Evolutionary conservation across 345 rosid genomes (phyloP), one percentile per base, ranked within the genome.

Genomic region (Gossypium thurberi): DNA sequence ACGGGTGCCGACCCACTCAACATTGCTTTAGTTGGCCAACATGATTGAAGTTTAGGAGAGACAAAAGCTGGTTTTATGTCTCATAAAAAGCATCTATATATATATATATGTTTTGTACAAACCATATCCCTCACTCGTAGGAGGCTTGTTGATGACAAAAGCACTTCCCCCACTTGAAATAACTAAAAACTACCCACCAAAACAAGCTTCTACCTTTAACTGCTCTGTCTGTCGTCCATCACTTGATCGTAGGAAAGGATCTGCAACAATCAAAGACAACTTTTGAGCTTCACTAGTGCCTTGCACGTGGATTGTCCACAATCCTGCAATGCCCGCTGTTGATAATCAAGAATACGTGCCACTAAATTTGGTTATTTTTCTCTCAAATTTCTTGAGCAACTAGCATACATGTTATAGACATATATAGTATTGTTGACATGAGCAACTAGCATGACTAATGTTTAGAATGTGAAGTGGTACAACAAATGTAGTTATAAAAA

Each of bases 81-180:
- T 65, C 74, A 40, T 53, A 56, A 71, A 44, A 44, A 55, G 66
- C 66, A 55, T 70, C 47, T 33, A 33, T 33, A 33, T 23, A 28
- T 3, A 3, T 28, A 28, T 28, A 3, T 26, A 13, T 47, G 21
- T 66, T 70, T 55, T 62, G 68, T 74, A 68, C 61, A 55, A 70
- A 71, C 53, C 64, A 69, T 56, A 69, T 52, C 52, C 85, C 70
- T 69, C 58, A 73, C 23, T 77, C 75, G 52, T n/a, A 47, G 78
- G 80, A 70, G 76, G 68, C 85, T 83, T 76, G 72, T 73, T 55
- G 43, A 59, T 73, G 26, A 80, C 85, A 80, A 82, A 80, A 82
- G 82, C 65, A 69, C 51, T 58, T 73, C 40, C 20, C 46, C 53
- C 73, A 64, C 76, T 75, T 65, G 51, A 47, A 48, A 61, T 44